Conservation (phyloP, 306 rosid species). For the Quercus agrifolia region DNA sequence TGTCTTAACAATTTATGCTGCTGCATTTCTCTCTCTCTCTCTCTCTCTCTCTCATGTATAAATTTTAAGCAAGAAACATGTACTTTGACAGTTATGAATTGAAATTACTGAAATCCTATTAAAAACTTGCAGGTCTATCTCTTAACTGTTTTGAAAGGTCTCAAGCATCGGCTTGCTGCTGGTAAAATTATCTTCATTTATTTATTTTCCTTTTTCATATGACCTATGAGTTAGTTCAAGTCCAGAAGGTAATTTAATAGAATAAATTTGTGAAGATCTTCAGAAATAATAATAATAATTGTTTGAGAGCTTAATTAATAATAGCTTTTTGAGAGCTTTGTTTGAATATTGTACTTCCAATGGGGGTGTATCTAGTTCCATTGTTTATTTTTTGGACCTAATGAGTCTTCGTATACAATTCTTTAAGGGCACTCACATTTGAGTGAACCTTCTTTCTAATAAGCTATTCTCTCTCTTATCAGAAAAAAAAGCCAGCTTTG, state of each 20-base stretch:
- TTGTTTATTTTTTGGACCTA: too few relatives aligned
- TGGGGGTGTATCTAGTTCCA: too few relatives aligned
- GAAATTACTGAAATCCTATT: slow-evolving; percentile 32
- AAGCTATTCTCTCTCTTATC: too few relatives aligned
- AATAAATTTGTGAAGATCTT: background rate
- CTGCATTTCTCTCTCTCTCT: slow-evolving; percentile 8
- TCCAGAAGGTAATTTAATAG: background rate
- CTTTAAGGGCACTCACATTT: too few relatives aligned
- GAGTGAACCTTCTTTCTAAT: too few relatives aligned
- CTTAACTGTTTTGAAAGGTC: slow-evolving; percentile 84
- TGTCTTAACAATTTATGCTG: slow-evolving; percentile 3
- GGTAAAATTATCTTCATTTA: slow-evolving; percentile 46
- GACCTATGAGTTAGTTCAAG: background rate
- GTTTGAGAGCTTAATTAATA: background rate
- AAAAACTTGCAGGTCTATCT: slow-evolving; percentile 72
- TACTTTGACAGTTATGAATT: slow-evolving; percentile 21
- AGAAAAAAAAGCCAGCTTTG: background rate
- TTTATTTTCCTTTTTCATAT: background rate
- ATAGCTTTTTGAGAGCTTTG: background rate
- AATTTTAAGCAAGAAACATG: slow-evolving; percentile 8
- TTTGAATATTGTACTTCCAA: too few relatives aligned
- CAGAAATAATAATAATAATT: background rate
- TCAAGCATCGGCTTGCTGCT: slow-evolving; percentile 93
- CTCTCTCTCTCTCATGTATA: background rate
- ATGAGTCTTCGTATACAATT: too few relatives aligned